A percentile compares a stretch with the other conserved stretches of the same genome.
Conservation (phyloP, 2,329 filamentous ascomycete genomes). For the Arthrobotrys conoides region DNA sequence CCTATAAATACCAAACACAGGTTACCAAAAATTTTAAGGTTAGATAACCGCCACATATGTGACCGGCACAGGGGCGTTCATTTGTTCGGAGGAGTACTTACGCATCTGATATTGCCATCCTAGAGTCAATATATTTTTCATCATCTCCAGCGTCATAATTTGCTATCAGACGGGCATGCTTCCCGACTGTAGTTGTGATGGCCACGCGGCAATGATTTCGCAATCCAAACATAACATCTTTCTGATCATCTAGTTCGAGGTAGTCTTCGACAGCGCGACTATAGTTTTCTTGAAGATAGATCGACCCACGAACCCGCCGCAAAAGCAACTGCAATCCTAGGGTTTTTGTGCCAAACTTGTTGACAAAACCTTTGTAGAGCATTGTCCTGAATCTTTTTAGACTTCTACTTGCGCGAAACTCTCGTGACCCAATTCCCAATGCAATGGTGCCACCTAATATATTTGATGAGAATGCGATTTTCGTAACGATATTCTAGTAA, state of each 20-base stretch:
- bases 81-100: neutral
- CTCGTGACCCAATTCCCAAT: conserved; percentile 6
- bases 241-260: neutral
- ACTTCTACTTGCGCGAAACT: neutral
- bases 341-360: neutral
- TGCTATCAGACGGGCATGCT: neutral
- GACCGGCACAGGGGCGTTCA: neutral
- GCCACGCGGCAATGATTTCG: conserved; percentile 25
- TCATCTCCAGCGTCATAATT: conserved; percentile 28
- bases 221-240: neutral
- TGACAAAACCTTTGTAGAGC: neutral
- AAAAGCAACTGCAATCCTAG: neutral
- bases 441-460: conserved; percentile 30
- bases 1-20: neutral
- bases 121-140: conserved; percentile 20
- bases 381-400: conserved; percentile 7
- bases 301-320: neutral
- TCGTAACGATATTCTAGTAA: neutral
- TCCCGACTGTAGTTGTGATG: conserved; percentile 18
- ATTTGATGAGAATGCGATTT: neutral
- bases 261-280: neutral
- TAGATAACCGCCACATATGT: neutral
- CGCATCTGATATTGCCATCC: no score
- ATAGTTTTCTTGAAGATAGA: conserved; percentile 5
- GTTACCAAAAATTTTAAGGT: neutral